These are phyloP conservation scores for Ashbya aceris DNA, from an alignment of 1,139 yeast genomes.

Conservation along the genomic window DNA sequence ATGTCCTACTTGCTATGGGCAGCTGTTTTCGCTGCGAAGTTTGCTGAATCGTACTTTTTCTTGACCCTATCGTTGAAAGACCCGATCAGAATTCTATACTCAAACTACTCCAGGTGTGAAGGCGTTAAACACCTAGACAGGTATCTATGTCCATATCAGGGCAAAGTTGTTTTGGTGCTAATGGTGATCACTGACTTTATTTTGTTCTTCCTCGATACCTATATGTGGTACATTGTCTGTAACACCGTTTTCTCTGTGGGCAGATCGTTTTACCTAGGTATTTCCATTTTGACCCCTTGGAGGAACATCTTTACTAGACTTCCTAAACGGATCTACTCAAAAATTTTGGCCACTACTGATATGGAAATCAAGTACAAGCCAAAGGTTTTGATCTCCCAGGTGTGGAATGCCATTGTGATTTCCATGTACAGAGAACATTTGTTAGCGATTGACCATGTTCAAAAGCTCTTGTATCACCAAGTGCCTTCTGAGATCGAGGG, in stretches of 20 bases:
- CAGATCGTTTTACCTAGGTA: conserved; percentile 96
- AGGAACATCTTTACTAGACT: conserved; percentile 94
- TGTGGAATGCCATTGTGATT: conserved; percentile 97
- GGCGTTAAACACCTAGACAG: conserved; percentile 73
- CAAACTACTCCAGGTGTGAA: conserved; percentile 60
- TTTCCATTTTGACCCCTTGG: conserved; percentile 98
- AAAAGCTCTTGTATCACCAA: conserved; percentile 91
- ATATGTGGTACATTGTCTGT: conserved; percentile 94
- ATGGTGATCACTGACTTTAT: conserved; percentile 88
- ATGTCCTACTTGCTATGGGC: conserved; percentile 89
- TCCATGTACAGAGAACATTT: conserved; percentile 98
- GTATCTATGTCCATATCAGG: conserved; percentile 71
- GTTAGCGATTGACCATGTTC: conserved; percentile 96
- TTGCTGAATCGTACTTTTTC: conserved; percentile 85
- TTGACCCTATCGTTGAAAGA: conserved; percentile 85
- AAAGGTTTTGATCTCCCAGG: conserved; percentile 93
- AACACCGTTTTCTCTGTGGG: conserved; percentile 95
- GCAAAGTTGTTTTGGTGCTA: conserved; percentile 79
- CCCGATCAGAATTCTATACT: conserved; percentile 72
- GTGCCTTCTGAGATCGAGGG: conserved; percentile 97
- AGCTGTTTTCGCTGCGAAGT: conserved; percentile 80
- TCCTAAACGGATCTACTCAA: conserved; percentile 97
- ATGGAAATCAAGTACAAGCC: conserved; percentile 99
- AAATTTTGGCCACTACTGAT: conserved; percentile 94
- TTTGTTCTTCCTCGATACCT: conserved; percentile 96